phyloP scores from a whole-genome alignment of 2,329 filamentous ascomycete genomes.

The Alternaria gaisen region DNA sequence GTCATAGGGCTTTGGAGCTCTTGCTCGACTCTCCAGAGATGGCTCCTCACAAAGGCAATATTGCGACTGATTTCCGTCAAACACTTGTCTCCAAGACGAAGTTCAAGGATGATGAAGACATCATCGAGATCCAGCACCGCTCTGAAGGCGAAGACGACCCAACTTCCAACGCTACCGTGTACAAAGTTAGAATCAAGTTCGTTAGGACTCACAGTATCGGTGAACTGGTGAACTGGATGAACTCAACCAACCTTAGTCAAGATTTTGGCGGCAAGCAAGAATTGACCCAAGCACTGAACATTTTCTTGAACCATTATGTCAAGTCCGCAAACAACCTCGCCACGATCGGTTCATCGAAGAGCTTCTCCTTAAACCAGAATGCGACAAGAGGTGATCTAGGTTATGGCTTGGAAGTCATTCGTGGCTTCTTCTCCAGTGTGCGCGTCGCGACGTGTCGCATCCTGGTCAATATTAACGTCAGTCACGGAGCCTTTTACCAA shows the following conservation, averaged over 20 bases:
- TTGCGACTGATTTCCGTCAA: no score
- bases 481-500: constrained; percentile 65
- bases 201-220: no score
- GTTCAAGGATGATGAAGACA: no score
- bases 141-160: constrained; percentile 33
- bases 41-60: no score
- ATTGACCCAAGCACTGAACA: constrained; percentile 65
- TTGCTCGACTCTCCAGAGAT: no score
- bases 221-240: constrained; percentile 59
- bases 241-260: constrained; percentile 51
- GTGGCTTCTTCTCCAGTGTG: constrained; percentile 69
- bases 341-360: constrained; percentile 60
- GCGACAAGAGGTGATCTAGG: constrained; percentile 51
- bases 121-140: no score
- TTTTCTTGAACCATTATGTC: constrained; percentile 61
- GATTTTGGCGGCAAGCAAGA: constrained; percentile 58
- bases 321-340: constrained; percentile 53
- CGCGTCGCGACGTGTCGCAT: constrained; percentile 65
- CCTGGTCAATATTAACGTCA: constrained; percentile 69
- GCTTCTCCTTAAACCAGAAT: constrained; percentile 51
- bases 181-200: no score
- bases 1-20: no score
- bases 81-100: no score
- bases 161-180: constrained; percentile 11
- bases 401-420: constrained; percentile 63